phyloP scores from a whole-genome alignment of 1,284 basidiomycete genomes.

The Ustilago tritici region DNA sequence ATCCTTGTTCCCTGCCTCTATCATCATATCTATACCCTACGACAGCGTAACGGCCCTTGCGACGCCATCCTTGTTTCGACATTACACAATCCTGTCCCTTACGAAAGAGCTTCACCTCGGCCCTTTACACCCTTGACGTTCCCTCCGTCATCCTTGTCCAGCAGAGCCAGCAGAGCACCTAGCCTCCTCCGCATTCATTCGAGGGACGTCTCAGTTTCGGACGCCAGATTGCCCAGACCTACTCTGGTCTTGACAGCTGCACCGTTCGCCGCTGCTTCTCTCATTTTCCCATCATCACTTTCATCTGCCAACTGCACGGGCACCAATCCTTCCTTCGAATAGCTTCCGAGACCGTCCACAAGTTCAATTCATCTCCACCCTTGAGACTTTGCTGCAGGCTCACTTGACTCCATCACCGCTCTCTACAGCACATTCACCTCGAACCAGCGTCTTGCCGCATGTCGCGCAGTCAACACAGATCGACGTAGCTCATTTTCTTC shows the following conservation, averaged over 20 bases:
- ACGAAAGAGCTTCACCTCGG: background rate
- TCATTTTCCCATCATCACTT: background rate
- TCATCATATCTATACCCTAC: background rate
- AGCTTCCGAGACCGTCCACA: too few relatives aligned
- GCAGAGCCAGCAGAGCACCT: background rate
- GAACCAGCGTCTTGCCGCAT: background rate
- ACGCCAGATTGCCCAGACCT: too few relatives aligned
- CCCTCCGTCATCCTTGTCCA: background rate
- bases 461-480: background rate
- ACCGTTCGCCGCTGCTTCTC: background rate
- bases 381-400: background rate
- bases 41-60: background rate
- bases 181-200: background rate
- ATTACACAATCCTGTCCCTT: background rate
- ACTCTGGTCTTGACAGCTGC: background rate
- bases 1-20: background rate
- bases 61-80: background rate
- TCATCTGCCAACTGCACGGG: background rate
- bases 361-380: background rate
- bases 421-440: background rate
- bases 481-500: background rate
- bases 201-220: too few relatives aligned
- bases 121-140: background rate
- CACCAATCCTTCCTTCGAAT: background rate
- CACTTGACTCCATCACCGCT: background rate